Evolutionary conservation across 345 rosid species (phyloP).

Genomic region (Arabidopsis suecica): DNA sequence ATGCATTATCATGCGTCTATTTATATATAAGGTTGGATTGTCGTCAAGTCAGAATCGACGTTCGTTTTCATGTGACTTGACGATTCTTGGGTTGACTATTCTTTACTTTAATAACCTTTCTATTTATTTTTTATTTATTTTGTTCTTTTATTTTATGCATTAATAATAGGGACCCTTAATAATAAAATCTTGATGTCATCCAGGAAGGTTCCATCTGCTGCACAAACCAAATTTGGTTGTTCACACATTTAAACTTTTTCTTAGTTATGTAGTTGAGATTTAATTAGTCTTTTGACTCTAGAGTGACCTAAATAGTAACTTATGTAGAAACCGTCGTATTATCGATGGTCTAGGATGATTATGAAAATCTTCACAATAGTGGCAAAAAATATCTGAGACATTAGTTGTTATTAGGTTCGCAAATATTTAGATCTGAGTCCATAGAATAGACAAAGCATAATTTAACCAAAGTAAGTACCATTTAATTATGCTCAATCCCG

Average conservation of each 20-base stretch:
- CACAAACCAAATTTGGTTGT: slow-evolving; percentile 19
- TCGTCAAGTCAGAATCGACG: slow-evolving; percentile 45
- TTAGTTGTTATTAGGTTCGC: not conserved
- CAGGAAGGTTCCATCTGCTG: slow-evolving; percentile 32
- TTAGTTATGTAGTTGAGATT: not conserved
- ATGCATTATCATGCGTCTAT: slow-evolving; percentile 32
- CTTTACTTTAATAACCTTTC: slow-evolving; percentile 21
- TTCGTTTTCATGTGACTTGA: slow-evolving; percentile 43
- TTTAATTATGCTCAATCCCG: slow-evolving; percentile 24
- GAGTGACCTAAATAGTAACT: slow-evolving; percentile 15
- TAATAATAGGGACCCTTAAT: not conserved
- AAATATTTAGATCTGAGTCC: slow-evolving; percentile 8
- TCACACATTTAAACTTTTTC: not conserved
- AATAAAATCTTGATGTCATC: slow-evolving; percentile 1
- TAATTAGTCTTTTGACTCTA: slow-evolving; percentile 26
- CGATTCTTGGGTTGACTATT: slow-evolving; percentile 46
- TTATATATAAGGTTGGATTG: slow-evolving; percentile 28
- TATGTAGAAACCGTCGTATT: slow-evolving; percentile 10
- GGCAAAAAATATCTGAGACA: not conserved
- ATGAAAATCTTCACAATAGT: not conserved
- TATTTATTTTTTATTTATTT: not conserved
- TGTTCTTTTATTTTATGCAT: not conserved
- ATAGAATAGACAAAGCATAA: slow-evolving; percentile 23
- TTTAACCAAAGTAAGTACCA: slow-evolving; percentile 20
- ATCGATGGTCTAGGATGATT: slow-evolving; percentile 23